Evolutionary conservation across 306 rosid genomes (phyloP).

Genomic region (Ammopiptanthus mongolicus): DNA sequence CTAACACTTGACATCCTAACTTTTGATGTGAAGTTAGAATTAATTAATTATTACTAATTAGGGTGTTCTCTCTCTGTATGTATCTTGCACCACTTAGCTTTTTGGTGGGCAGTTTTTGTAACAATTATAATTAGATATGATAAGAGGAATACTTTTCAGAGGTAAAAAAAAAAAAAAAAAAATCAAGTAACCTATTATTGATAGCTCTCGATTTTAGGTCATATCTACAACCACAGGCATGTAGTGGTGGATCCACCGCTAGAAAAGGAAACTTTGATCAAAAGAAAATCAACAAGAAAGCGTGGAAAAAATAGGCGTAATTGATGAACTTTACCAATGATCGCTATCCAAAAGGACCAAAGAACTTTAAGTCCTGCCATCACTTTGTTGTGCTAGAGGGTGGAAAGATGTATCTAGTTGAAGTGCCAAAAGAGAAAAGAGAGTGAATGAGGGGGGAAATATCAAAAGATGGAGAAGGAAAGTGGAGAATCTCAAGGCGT

Average conservation of each 20-base stretch:
- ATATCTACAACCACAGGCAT: constrained; percentile 11
- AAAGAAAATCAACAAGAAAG: neutral
- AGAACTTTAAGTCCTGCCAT: constrained; percentile 7
- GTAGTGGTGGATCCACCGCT: constrained; percentile 36
- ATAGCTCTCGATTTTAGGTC: neutral
- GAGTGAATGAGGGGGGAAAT: neutral
- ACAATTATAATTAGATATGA: constrained; percentile 8
- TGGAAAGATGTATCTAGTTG: constrained; percentile 4
- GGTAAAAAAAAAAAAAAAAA: neutral
- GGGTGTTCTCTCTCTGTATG: neutral
- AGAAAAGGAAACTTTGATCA: neutral
- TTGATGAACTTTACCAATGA: neutral
- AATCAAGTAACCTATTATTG: neutral
- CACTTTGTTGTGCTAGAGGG: neutral
- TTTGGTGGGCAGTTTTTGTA: neutral
- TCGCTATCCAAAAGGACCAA: constrained; percentile 17
- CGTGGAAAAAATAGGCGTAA: neutral
- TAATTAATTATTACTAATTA: no score
- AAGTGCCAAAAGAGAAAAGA: constrained; percentile 12
- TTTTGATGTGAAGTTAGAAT: no score
- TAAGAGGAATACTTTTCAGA: neutral
- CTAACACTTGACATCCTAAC: no score
- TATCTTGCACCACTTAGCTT: neutral
- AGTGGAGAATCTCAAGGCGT: constrained; percentile 27
- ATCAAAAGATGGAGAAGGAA: neutral